Evolutionary conservation across 2,329 filamentous ascomycete genomes (phyloP).

Genomic region (Monosporascus cannonballus): DNA sequence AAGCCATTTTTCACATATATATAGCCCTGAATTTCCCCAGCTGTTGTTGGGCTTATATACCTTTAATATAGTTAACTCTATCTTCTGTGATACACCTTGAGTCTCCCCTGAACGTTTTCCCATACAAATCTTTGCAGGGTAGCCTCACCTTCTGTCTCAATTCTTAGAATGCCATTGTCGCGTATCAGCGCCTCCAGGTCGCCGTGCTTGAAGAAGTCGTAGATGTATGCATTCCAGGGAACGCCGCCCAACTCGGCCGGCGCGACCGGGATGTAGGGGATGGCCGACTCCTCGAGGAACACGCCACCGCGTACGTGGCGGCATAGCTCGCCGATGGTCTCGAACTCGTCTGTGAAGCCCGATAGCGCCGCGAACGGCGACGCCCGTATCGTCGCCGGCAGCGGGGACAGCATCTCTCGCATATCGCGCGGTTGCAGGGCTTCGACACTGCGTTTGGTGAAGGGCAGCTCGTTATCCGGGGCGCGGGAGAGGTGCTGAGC

Average conservation of each 20-base stretch:
- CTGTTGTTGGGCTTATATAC: too few relatives aligned
- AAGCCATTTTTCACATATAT: too few relatives aligned
- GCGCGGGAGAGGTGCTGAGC: conserved; percentile 50
- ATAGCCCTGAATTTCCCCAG: too few relatives aligned
- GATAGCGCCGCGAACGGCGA: conserved; percentile 70
- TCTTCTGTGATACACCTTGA: too few relatives aligned
- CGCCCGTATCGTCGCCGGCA: conserved; percentile 42
- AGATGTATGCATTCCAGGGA: conserved; percentile 61
- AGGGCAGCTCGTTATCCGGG: conserved; percentile 51
- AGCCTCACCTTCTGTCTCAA: too few relatives aligned
- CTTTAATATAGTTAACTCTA: too few relatives aligned
- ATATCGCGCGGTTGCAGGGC: conserved; percentile 20
- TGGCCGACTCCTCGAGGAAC: conserved; percentile 67
- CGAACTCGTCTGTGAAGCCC: conserved; percentile 58
- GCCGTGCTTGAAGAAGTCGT: conserved; percentile 74
- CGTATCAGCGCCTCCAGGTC: conserved; percentile 51
- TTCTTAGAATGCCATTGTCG: conserved; percentile 53
- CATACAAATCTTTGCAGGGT: too few relatives aligned
- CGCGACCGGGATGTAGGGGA: conserved; percentile 61
- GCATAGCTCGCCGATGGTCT: conserved; percentile 62
- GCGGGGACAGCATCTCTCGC: conserved; percentile 16
- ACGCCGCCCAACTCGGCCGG: conserved; percentile 43
- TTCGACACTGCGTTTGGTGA: conserved; percentile 46
- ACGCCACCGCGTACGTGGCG: conserved; percentile 58
- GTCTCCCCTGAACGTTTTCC: too few relatives aligned